Evolutionary conservation across 1,139 yeast species (phyloP).

Genomic region (Pichia sp.): DNA sequence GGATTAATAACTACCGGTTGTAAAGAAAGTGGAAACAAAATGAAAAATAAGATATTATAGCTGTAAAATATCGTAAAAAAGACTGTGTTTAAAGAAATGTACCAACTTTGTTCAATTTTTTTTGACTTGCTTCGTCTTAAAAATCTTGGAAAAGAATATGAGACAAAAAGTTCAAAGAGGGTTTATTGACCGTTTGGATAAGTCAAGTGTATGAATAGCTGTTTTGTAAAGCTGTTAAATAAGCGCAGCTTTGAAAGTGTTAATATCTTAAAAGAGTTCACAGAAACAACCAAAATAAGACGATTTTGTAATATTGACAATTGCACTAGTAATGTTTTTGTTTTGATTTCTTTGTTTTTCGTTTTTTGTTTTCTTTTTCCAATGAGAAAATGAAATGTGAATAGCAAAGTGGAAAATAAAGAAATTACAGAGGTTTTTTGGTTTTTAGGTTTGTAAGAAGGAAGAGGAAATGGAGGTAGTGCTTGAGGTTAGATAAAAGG

Average conservation of each 20-base stretch:
- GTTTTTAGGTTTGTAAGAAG: neutral
- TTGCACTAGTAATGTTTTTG: neutral
- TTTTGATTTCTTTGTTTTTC: neutral
- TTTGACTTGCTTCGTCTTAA: neutral
- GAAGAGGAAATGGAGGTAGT: neutral
- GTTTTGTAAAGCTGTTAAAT: neutral
- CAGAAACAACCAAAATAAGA: neutral
- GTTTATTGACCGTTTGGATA: neutral
- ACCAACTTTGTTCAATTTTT: neutral
- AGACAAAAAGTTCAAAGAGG: neutral
- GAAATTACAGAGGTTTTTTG: neutral
- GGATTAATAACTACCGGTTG: too few relatives aligned
- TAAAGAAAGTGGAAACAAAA: neutral
- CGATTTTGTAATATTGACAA: neutral
- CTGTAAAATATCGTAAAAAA: neutral
- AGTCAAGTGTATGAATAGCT: neutral
- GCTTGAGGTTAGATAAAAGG: neutral
- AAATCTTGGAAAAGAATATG: too few relatives aligned
- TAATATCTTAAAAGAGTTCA: neutral
- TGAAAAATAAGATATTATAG: neutral
- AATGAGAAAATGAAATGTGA: neutral
- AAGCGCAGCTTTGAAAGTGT: neutral
- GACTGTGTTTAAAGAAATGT: neutral
- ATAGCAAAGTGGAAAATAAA: neutral
- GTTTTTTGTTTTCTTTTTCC: neutral